Evolutionary conservation across 495 filamentous ascomycete genomes (phyloP).

Genomic region (Baudoinia panamericana): DNA sequence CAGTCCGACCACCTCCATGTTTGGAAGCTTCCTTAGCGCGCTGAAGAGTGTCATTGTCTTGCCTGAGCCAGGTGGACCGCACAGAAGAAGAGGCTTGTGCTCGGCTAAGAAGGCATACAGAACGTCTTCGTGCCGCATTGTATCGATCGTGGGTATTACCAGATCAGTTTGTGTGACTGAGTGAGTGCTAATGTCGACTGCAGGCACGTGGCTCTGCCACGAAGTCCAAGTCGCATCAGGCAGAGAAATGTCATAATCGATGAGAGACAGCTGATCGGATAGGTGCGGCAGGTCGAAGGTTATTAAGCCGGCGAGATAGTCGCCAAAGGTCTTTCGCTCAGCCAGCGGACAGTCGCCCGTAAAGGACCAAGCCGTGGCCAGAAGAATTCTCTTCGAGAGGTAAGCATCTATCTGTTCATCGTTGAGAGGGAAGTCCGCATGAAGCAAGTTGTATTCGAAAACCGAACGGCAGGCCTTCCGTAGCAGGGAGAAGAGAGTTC

Average conservation of each 20-base stretch:
- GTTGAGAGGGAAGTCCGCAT: constrained; percentile 85
- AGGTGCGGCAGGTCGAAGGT: constrained; percentile 71
- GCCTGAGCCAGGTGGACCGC: constrained; percentile 93
- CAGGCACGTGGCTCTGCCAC: constrained; percentile 90
- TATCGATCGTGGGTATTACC: constrained; percentile 94
- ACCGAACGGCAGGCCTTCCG: constrained; percentile 86
- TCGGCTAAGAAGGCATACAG: constrained; percentile 98
- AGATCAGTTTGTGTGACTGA: constrained; percentile 94
- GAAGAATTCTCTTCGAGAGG: constrained; percentile 79
- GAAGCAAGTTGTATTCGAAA: constrained; percentile 88
- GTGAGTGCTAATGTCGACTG: constrained; percentile 92
- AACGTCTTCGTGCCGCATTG: constrained; percentile 91
- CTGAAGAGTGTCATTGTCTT: constrained; percentile 99
- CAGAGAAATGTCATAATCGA: constrained; percentile 84
- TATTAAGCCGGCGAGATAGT: constrained; percentile 62
- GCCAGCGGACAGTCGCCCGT: constrained; percentile 84
- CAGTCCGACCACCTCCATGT: constrained; percentile 97
- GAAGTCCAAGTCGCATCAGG: constrained; percentile 76
- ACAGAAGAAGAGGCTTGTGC: constrained; percentile 91
- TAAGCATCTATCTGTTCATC: constrained; percentile 77
- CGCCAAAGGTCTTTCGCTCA: constrained; percentile 81
- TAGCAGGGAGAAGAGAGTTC: constrained; percentile 84
- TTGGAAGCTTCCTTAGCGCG: constrained; percentile 84
- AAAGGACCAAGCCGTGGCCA: constrained; percentile 86
- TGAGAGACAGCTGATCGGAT: constrained; percentile 64